A percentile compares a stretch with the other conserved stretches of the same genome.
Evolutionary conservation across 768 basidiomycete species (phyloP).

Genomic region (Kwoniella mangroviensis): DNA sequence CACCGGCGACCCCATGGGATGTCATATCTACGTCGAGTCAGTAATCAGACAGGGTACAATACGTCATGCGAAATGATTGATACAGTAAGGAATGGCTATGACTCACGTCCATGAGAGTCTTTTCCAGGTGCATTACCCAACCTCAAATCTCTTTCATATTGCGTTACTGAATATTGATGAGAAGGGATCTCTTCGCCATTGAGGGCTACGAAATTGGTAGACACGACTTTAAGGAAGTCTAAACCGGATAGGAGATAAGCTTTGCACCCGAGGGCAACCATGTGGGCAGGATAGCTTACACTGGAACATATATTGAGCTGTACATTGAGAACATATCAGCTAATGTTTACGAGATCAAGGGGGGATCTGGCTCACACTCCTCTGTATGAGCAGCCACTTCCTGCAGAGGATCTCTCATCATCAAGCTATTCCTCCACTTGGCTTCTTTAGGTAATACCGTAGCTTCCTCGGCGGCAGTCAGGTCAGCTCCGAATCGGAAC

Average conservation of each 20-base stretch:
- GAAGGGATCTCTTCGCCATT: conserved; percentile 79
- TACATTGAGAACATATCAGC: not conserved
- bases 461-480: conserved; percentile 61
- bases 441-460: conserved; percentile 52
- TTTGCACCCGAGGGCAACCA: too few relatives aligned
- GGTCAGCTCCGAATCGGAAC: conserved; percentile 75
- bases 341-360: not conserved
- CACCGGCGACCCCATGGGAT: conserved; percentile 51
- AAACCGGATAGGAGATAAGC: too few relatives aligned
- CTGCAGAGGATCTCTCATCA: conserved; percentile 79
- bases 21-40: conserved; percentile 45
- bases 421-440: conserved; percentile 65
- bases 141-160: conserved; percentile 88
- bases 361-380: conserved; percentile 57
- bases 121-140: conserved; percentile 62
- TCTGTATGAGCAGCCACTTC: conserved; percentile 61
- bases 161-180: conserved; percentile 93
- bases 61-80: not conserved
- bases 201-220: conserved; percentile 87
- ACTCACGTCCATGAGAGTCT: conserved; percentile 59
- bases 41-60: not conserved
- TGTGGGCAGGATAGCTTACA: conserved; percentile 34
- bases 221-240: conserved; percentile 98
- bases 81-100: not conserved
- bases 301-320: conserved; percentile 81